These are phyloP conservation scores for Hymenoscyphus infarciens DNA, from an alignment of 2,329 filamentous ascomycete genomes.

Conservation along the genomic window DNA sequence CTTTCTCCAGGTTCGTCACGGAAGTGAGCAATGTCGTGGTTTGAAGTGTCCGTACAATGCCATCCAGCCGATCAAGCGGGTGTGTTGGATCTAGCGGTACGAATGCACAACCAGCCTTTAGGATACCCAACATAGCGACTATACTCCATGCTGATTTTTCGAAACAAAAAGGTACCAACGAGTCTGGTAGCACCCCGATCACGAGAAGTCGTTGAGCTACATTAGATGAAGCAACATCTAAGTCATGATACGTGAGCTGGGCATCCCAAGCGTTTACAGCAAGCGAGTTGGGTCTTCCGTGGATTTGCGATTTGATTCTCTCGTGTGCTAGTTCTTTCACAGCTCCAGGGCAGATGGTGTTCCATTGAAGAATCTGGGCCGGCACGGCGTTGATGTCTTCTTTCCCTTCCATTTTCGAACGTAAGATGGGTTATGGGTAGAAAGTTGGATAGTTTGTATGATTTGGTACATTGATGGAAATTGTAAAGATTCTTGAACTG, in stretches of 20 bases:
- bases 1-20: not conserved
- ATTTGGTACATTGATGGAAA: no score
- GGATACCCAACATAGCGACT: constrained; percentile 28
- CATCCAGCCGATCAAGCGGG: constrained; percentile 22
- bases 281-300: no score
- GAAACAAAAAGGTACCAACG: constrained; percentile 27
- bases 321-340: no score
- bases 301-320: not conserved
- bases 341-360: no score
- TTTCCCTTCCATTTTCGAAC: no score
- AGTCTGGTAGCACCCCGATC: constrained; percentile 20
- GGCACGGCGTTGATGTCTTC: no score
- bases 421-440: no score
- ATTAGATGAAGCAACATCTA: constrained; percentile 21
- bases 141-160: constrained; percentile 31
- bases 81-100: constrained; percentile 33
- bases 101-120: constrained; percentile 30
- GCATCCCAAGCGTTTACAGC: constrained; percentile 29
- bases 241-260: constrained; percentile 23
- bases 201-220: constrained; percentile 20
- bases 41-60: not conserved
- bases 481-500: no score
- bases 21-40: not conserved
- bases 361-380: no score
- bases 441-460: no score